Base-by-base conservation (phyloP, 2,329 filamentous ascomycete genomes). In the Dichotomopilus funicola region DNA sequence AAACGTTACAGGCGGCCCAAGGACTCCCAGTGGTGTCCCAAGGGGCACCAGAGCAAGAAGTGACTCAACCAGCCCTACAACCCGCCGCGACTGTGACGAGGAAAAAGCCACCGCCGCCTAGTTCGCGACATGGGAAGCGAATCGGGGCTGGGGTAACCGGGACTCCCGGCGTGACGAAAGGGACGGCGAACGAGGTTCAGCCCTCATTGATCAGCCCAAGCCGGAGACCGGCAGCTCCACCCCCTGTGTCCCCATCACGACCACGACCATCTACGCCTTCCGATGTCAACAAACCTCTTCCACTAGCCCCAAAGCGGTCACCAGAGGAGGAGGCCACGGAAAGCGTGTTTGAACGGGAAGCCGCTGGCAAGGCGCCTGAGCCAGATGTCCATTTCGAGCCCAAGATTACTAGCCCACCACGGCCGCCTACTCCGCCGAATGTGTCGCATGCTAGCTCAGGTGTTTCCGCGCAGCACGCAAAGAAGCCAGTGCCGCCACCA, bases 71-170 rank as follows among this genome's bases (percentile, higher is more conserved):
- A 1, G 54, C 54, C 9, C 33, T 57, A 4, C 60, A 60, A n/a
- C 50, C 62, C 9, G 59, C 64, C 9, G 52, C 63, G n/a, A 52
- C 60, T 2, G 64, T 59, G 12, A 62, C 50, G 42, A 72, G 77
- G 61, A 87, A 86, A 66, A 84, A 82, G 70, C 82, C 81, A 60
- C 86, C 87, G 11, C 88, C 88, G 5, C 86, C 87, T 6, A 89
- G 80, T 66, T 90, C 87, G 51, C 82, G 88, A 53, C 88, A 91
- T 71, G 89, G 89, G 4, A 91, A 87, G 69, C 77, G 85, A 13
- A 87, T 92, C 61, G 82, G 78, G 61, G 68, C 74, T 44, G 72
- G 51, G 67, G 64, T 51, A 62, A 75, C 56, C 62, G 73, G 35
- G 57, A 64, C 51, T 62, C 75, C 56, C 62, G 73, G 34, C 55